These are phyloP conservation scores for Rhodotorula sp. DNA, from an alignment of 1,284 basidiomycete genomes.

Conservation along the genomic window DNA sequence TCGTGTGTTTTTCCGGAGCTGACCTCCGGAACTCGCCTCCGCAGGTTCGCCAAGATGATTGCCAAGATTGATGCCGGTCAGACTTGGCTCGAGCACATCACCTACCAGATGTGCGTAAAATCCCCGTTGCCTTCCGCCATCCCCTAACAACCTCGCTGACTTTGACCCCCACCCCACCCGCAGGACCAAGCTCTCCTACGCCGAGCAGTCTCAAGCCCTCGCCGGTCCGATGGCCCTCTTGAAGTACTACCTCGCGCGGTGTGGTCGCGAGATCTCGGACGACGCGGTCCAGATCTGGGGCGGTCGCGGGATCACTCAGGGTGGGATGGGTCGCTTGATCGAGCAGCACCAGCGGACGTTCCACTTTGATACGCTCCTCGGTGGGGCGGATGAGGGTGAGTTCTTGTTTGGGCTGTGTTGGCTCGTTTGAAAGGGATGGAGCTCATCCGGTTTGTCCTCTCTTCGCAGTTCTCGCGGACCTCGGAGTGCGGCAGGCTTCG, in stretches of 20 bases:
- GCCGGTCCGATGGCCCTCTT: constrained; percentile 41
- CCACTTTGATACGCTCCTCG: constrained; percentile 39
- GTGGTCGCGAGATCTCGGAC: constrained; percentile 34
- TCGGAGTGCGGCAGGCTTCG: constrained; percentile 40
- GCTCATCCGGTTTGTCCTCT: background rate
- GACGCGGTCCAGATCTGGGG: constrained; percentile 47
- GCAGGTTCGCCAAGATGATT: constrained; percentile 43
- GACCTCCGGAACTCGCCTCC: too few species aligned
- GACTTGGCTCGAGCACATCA: constrained; percentile 43
- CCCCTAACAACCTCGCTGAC: background rate
- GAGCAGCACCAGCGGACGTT: constrained; percentile 10
- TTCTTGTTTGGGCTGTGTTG: background rate
- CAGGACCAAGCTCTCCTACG: constrained; percentile 43
- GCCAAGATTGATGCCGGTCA: constrained; percentile 40
- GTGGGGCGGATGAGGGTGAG: constrained; percentile 27
- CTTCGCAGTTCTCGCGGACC: constrained; percentile 32
- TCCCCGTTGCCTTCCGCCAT: background rate
- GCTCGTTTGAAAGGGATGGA: background rate
- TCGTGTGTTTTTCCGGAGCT: too few species aligned
- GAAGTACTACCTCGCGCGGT: constrained; percentile 34
- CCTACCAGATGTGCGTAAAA: constrained; percentile 29
- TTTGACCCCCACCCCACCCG: too few species aligned
- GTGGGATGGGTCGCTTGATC: constrained; percentile 51
- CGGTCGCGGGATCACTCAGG: constrained; percentile 63
- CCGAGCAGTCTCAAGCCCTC: constrained; percentile 39